Evolutionary conservation across 352 stramenopile genomes (phyloP).

Genomic region (Globisporangium camurandrum): DNA sequence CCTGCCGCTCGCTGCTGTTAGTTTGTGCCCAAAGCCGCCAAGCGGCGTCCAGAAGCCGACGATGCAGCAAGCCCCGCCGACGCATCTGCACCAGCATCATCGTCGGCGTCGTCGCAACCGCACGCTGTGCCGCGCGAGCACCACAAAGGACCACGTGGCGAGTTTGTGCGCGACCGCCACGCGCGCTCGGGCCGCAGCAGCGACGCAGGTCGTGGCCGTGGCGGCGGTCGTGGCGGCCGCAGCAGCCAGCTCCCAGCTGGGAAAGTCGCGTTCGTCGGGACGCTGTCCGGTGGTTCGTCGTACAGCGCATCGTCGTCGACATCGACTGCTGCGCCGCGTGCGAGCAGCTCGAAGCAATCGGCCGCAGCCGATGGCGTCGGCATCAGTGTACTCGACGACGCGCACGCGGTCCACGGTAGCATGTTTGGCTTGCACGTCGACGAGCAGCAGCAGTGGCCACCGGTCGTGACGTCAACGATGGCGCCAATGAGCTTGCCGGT

Average conservation of each 20-base stretch:
- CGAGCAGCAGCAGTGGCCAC: conserved; percentile 60
- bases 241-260: conserved; percentile 34
- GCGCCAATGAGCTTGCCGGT: conserved; percentile 78
- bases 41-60: conserved; percentile 35
- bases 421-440: conserved; percentile 53
- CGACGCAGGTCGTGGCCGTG: conserved; percentile 25
- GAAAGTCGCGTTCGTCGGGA: conserved; percentile 70
- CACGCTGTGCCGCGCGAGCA: conserved; percentile 19
- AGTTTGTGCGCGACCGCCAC: conserved; percentile 33
- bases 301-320: conserved; percentile 38
- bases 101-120: conserved; percentile 2
- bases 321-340: conserved; percentile 21
- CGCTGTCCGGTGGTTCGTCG: conserved; percentile 71
- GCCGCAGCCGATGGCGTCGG: conserved; percentile 67
- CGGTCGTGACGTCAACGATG: conserved; percentile 70
- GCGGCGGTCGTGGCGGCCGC: conserved; percentile 28
- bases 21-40: conserved; percentile 71
- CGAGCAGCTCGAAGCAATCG: conserved; percentile 30
- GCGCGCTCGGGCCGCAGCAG: conserved; percentile 10
- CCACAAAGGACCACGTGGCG: conserved; percentile 28
- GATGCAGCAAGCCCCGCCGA: conserved; percentile 8
- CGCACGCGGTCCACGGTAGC: conserved; percentile 29
- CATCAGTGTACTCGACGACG: conserved; percentile 80
- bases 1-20: conserved; percentile 8
- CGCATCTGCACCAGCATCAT: background rate